Percentiles rank a stretch among this genome's conserved stretches.
Conservation (phyloP, 2,329 filamentous ascomycete genomes). For the Beauveria sp. region DNA sequence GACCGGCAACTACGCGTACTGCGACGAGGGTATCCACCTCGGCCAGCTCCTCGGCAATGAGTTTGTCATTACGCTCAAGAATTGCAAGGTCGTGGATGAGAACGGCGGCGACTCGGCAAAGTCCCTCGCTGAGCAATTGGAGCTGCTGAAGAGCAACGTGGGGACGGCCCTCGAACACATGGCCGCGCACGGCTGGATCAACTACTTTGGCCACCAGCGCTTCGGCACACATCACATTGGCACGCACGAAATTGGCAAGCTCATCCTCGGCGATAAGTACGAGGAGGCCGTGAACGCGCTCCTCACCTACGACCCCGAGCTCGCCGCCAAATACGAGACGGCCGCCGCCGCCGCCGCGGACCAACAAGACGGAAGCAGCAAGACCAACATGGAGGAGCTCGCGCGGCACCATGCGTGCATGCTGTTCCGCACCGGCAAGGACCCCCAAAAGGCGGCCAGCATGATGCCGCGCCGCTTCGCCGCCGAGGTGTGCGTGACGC, state of each 20-base stretch:
- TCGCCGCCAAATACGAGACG: slow-evolving; percentile 40
- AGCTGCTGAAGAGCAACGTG: slow-evolving; percentile 31
- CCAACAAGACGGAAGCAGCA: slow-evolving; percentile 40
- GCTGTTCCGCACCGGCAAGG: slow-evolving; percentile 57
- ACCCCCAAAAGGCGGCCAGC: slow-evolving; percentile 52
- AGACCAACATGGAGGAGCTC: slow-evolving; percentile 65
- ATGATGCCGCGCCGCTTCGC: slow-evolving; percentile 72
- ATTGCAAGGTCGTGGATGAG: slow-evolving; percentile 57
- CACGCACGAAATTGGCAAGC: slow-evolving; percentile 77
- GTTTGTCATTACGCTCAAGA: slow-evolving; percentile 85
- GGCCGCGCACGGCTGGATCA: slow-evolving; percentile 74
- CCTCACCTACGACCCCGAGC: slow-evolving; percentile 60
- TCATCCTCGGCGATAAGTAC: slow-evolving; percentile 76
- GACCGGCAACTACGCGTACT: slow-evolving; percentile 77
- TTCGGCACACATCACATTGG: slow-evolving; percentile 85
- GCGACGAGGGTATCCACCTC: slow-evolving; percentile 63
- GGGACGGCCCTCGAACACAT: slow-evolving; percentile 59
- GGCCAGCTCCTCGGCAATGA: slow-evolving; percentile 85
- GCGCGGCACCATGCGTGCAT: slow-evolving; percentile 72
- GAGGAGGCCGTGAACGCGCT: slow-evolving; percentile 73
- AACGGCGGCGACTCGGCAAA: slow-evolving; percentile 14
- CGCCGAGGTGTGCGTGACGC: slow-evolving; percentile 72
- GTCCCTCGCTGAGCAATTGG: slow-evolving; percentile 21
- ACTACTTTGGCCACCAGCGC: slow-evolving; percentile 96
- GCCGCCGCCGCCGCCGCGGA: slow-evolving; percentile 19